These are phyloP conservation scores for Penicillium lividum DNA, from an alignment of 495 filamentous ascomycete genomes.

Conservation along the genomic window DNA sequence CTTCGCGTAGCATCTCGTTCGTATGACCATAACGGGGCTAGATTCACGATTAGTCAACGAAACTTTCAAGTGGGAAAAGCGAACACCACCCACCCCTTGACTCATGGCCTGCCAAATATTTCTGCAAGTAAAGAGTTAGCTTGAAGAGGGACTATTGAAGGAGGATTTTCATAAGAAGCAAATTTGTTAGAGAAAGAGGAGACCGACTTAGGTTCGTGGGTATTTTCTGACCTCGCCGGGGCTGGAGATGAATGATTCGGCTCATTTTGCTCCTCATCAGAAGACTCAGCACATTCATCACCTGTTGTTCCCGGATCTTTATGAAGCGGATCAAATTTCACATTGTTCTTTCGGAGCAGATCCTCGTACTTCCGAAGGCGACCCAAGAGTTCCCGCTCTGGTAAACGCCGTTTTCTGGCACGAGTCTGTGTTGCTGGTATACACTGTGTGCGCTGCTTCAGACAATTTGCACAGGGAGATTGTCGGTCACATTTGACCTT, in stretches of 20 bases:
- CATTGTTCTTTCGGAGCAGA: constrained; percentile 51
- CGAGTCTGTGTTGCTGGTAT: constrained; percentile 46
- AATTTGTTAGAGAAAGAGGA: constrained; percentile 5
- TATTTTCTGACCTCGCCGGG: constrained; percentile 30
- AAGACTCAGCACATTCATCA: constrained; percentile 1
- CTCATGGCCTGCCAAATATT: constrained; percentile 53
- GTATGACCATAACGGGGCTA: constrained; percentile 19
- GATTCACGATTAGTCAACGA: constrained; percentile 1
- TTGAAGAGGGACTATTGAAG: background rate
- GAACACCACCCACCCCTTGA: constrained; percentile 36
- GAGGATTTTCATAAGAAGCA: background rate
- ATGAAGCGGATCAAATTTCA: constrained; percentile 56
- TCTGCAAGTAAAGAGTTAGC: constrained; percentile 21
- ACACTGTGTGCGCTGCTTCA: constrained; percentile 42
- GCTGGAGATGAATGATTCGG: constrained; percentile 29
- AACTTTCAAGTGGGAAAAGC: background rate
- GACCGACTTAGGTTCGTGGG: constrained; percentile 44
- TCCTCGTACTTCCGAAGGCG: constrained; percentile 54
- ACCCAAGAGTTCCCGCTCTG: constrained; percentile 56
- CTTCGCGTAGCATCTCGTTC: constrained; percentile 32
- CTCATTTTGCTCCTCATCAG: constrained; percentile 13
- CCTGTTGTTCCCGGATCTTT: constrained; percentile 20
- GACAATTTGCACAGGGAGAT: constrained; percentile 56
- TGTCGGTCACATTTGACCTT: constrained; percentile 60
- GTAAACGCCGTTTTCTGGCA: constrained; percentile 50